These are phyloP conservation scores for Smallanthus sonchifolius DNA, from an alignment of 129 eudicot genomes.

Conservation along the genomic window DNA sequence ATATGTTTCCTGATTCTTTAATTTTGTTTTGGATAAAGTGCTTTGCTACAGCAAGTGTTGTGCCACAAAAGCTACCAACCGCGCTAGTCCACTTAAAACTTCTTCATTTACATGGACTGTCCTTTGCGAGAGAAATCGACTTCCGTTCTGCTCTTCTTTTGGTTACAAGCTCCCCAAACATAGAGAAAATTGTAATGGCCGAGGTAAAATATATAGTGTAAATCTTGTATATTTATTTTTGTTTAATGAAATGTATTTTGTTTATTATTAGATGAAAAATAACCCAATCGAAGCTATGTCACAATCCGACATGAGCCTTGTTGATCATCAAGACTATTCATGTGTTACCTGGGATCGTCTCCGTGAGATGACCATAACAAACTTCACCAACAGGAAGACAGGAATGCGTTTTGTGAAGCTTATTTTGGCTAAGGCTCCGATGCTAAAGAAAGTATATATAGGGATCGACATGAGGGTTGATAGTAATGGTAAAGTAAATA, in stretches of 20 bases:
- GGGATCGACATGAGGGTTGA: not conserved
- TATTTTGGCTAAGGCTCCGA: not conserved
- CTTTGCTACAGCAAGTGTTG: too few species aligned
- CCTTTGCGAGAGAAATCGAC: too few species aligned
- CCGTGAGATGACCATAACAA: conserved; percentile 5
- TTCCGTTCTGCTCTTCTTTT: too few species aligned
- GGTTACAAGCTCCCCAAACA: too few species aligned
- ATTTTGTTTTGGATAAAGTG: too few species aligned
- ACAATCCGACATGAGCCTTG: not conserved
- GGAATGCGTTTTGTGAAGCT: not conserved
- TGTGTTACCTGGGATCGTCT: conserved; percentile 8
- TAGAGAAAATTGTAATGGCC: too few species aligned
- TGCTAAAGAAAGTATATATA: not conserved
- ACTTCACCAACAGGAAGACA: not conserved
- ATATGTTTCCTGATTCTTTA: too few species aligned
- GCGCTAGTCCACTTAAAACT: too few species aligned
- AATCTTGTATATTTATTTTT: not conserved
- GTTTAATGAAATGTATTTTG: too few species aligned
- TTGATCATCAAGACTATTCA: conserved; percentile 8
- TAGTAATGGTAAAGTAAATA: not conserved
- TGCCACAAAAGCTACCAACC: too few species aligned
- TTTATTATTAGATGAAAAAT: not conserved
- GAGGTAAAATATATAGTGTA: too few species aligned
- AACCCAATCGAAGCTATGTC: conserved; percentile 10
- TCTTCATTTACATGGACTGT: too few species aligned